Percentiles rank a stretch among this genome's conserved stretches.
Evolutionary conservation across 495 filamentous ascomycete species (phyloP).

Genomic region (Talaromyces adpressus): DNA sequence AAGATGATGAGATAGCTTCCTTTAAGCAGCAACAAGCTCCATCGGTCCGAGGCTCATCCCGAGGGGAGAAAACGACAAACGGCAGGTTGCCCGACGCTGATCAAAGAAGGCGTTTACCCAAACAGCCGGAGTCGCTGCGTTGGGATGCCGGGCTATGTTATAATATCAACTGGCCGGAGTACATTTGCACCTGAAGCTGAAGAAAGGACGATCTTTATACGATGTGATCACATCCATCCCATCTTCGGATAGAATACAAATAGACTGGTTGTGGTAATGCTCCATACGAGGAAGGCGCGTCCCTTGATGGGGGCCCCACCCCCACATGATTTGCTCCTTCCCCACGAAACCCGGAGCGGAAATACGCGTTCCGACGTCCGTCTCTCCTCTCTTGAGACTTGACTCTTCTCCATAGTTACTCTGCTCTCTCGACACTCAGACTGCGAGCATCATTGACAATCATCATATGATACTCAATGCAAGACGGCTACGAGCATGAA

Average conservation of each 20-base stretch:
- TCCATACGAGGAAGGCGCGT: background rate
- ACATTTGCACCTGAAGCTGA: background rate
- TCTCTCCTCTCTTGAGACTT: background rate
- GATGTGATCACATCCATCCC: background rate
- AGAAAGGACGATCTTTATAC: background rate
- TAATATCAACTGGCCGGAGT: background rate
- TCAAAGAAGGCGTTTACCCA: background rate
- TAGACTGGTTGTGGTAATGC: background rate
- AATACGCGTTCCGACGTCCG: too few relatives aligned
- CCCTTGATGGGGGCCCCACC: too few relatives aligned
- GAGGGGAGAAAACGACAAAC: background rate
- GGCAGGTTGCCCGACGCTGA: background rate
- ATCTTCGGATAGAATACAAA: background rate
- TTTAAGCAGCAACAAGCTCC: background rate
- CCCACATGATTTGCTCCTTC: too few relatives aligned
- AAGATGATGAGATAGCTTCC: background rate
- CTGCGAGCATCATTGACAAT: background rate
- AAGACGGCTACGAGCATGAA: background rate
- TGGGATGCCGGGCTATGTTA: background rate
- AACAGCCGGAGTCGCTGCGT: background rate
- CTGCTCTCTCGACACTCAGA: background rate
- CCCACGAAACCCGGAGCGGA: too few relatives aligned
- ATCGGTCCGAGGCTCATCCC: background rate
- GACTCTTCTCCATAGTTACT: background rate
- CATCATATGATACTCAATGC: background rate